Evolutionary conservation across 2,329 filamentous ascomycete genomes (phyloP).

Genomic region (Malbranchea zuffiana): DNA sequence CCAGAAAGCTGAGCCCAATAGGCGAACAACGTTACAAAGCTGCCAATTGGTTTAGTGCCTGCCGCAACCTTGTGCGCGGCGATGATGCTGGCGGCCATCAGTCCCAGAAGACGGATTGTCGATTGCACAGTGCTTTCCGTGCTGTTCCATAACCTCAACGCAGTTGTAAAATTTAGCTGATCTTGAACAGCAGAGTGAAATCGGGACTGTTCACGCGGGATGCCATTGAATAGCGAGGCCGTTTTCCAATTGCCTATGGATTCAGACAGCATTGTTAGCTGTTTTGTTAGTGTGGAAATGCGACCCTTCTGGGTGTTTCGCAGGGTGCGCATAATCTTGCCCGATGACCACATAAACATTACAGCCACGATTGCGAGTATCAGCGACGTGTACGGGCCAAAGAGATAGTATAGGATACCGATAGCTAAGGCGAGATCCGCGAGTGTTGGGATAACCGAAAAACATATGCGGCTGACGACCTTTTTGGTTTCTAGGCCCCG

Average conservation of each 20-base stretch:
- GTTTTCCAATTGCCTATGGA: constrained; percentile 51
- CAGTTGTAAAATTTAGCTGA: constrained; percentile 27
- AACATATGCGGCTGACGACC: constrained; percentile 48
- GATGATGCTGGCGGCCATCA: constrained; percentile 41
- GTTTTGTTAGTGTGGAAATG: constrained; percentile 36
- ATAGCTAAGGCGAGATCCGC: constrained; percentile 54
- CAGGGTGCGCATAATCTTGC: constrained; percentile 30
- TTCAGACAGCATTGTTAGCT: constrained; percentile 47
- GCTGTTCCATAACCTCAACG: constrained; percentile 25
- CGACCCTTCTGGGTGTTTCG: constrained; percentile 29
- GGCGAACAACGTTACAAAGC: constrained; percentile 51
- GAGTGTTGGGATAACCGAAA: constrained; percentile 51
- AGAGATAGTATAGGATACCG: constrained; percentile 49
- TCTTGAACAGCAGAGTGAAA: constrained; percentile 34
- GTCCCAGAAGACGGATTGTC: constrained; percentile 38
- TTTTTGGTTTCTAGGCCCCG: constrained; percentile 51
- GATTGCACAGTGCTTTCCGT: constrained; percentile 33
- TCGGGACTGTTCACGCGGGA: constrained; percentile 42
- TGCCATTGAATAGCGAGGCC: constrained; percentile 47
- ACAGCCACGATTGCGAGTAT: constrained; percentile 38
- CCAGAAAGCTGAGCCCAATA: constrained; percentile 49
- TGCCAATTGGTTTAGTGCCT: constrained; percentile 43
- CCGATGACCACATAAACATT: constrained; percentile 46
- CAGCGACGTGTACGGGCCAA: constrained; percentile 50
- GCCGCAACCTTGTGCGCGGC: constrained; percentile 44